A percentile compares a stretch with the other conserved stretches of the same genome.
Conservation (phyloP, 2,329 filamentous ascomycete genomes). For the Paramyrothecium roridum region DNA sequence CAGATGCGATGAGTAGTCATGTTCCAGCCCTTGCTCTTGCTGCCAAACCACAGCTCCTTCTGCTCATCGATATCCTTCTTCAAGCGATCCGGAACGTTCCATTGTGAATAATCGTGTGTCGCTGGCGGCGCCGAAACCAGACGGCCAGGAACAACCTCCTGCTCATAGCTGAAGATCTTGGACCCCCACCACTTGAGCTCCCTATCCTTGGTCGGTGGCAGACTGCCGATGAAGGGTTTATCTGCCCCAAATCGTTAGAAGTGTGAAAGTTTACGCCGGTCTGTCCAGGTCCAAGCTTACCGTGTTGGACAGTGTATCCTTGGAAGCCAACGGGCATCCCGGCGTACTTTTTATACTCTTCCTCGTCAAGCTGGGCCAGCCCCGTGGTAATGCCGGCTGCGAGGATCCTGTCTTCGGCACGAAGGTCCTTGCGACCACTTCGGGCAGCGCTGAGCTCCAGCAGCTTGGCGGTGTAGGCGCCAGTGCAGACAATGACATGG, state of each 20-base stretch:
- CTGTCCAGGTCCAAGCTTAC: constrained; percentile 21
- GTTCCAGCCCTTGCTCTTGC: constrained; percentile 51
- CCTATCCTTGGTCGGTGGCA: constrained; percentile 49
- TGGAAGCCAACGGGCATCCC: constrained; percentile 48
- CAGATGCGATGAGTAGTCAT: constrained; percentile 63
- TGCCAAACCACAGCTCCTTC: constrained; percentile 57
- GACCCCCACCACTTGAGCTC: constrained; percentile 61
- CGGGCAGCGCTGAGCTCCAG: constrained; percentile 47
- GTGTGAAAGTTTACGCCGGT: background rate
- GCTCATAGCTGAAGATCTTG: constrained; percentile 56
- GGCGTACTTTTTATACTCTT: constrained; percentile 40
- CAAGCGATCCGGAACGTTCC: constrained; percentile 53
- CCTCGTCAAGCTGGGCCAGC: constrained; percentile 49
- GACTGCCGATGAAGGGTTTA: constrained; percentile 52
- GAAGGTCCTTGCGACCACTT: constrained; percentile 44
- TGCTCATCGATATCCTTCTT: constrained; percentile 58
- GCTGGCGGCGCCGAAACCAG: constrained; percentile 55
- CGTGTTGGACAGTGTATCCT: constrained; percentile 31
- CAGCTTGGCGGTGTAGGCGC: constrained; percentile 55
- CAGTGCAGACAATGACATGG: constrained; percentile 51
- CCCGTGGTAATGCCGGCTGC: constrained; percentile 59
- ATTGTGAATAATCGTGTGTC: constrained; percentile 57
- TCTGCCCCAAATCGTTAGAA: constrained; percentile 24
- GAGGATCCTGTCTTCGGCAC: constrained; percentile 50
- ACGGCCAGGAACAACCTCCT: constrained; percentile 48